phyloP scores from a whole-genome alignment of 371 early-diverging fungal genomes.

The Circinella minor region DNA sequence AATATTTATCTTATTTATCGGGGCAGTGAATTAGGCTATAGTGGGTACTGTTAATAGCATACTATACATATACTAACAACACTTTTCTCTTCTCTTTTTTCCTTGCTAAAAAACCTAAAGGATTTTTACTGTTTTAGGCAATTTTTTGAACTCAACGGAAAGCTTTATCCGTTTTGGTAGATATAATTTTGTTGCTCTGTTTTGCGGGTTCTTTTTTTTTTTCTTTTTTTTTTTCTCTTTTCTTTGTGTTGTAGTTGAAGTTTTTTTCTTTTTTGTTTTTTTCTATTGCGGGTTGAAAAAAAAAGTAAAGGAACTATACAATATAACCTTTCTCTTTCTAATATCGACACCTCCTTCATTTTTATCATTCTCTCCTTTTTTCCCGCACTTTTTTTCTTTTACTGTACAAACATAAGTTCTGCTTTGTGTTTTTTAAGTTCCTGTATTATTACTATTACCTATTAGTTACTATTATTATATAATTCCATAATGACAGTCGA shows the following conservation, averaged over 20 bases:
- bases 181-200: not conserved
- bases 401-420: no score
- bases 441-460: not conserved
- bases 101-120: no score
- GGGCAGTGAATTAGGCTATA: no score
- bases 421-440: not conserved
- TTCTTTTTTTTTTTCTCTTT: not conserved
- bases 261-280: not conserved
- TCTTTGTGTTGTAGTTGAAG: not conserved
- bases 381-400: no score
- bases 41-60: no score
- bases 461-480: not conserved
- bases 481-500: conserved; percentile 21
- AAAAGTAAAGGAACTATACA: not conserved
- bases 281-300: not conserved
- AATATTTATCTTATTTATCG: no score
- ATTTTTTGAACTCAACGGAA: conserved; percentile 4
- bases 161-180: not conserved
- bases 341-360: no score
- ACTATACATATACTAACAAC: no score
- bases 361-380: no score
- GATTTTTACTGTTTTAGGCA: not conserved
- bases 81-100: not conserved
- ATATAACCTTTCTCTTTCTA: no score
- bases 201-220: not conserved